Evolutionary conservation across 2,329 filamentous ascomycete species (phyloP).

Genomic region (Hypoxylon sp.): DNA sequence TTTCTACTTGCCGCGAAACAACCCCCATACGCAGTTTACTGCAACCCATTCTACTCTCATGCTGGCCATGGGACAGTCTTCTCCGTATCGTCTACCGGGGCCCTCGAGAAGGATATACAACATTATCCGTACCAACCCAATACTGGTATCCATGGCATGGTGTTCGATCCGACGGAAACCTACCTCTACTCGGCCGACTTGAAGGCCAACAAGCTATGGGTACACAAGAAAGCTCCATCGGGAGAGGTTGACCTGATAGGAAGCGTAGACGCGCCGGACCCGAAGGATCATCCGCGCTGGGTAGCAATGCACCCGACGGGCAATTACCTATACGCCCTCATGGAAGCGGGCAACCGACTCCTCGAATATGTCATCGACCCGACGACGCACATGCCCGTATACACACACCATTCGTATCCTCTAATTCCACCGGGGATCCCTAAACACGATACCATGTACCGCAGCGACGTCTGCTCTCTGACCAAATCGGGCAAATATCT

Average conservation of each 20-base stretch:
- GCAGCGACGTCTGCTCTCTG: slow-evolving; percentile 85
- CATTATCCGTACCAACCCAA: slow-evolving; percentile 79
- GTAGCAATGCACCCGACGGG: slow-evolving; percentile 86
- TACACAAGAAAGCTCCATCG: slow-evolving; percentile 77
- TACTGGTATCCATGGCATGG: slow-evolving; percentile 85
- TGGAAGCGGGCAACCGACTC: slow-evolving; percentile 90
- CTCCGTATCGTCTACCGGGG: slow-evolving; percentile 69
- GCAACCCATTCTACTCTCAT: slow-evolving; percentile 90
- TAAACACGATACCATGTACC: slow-evolving; percentile 74
- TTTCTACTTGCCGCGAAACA: slow-evolving; percentile 86
- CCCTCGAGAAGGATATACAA: slow-evolving; percentile 75
- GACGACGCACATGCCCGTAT: slow-evolving; percentile 79
- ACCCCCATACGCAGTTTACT: slow-evolving; percentile 86
- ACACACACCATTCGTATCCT: slow-evolving; percentile 82
- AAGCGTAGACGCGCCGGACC: slow-evolving; percentile 77
- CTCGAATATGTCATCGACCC: slow-evolving; percentile 87
- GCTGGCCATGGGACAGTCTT: slow-evolving; percentile 87
- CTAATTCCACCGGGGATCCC: slow-evolving; percentile 82
- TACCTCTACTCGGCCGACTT: slow-evolving; percentile 86
- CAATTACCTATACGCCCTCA: slow-evolving; percentile 85
- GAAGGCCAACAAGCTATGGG: slow-evolving; percentile 85
- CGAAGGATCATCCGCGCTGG: slow-evolving; percentile 87
- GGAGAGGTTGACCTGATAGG: slow-evolving; percentile 79
- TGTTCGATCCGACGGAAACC: slow-evolving; percentile 80
- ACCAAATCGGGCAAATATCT: slow-evolving; percentile 79